A percentile compares a stretch with the other conserved stretches of the same genome.
These are phyloP conservation scores for Salix koriyanagi DNA, from an alignment of 345 rosid species.

Conservation along the genomic window DNA sequence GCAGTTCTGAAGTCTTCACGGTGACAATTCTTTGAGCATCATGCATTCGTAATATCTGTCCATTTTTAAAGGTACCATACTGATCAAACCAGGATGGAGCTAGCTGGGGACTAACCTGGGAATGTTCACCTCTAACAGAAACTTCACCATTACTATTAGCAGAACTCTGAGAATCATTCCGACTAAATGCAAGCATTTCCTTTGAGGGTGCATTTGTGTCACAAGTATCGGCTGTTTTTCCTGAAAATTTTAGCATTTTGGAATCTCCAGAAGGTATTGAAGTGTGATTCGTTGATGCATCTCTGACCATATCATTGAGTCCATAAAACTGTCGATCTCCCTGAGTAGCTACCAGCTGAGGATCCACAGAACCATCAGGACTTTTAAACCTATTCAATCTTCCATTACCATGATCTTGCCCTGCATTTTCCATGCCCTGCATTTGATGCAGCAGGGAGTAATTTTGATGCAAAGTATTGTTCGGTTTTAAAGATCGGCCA, in stretches of 20 bases:
- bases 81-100: conserved; percentile 79
- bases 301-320: conserved; percentile 31
- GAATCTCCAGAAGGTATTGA: conserved; percentile 34
- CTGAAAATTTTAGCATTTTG: conserved; percentile 30
- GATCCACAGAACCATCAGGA: conserved; percentile 36
- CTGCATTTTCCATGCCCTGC: conserved; percentile 51
- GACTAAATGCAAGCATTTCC: conserved; percentile 32
- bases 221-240: conserved; percentile 22
- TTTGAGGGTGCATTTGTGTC: conserved; percentile 30
- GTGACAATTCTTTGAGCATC: conserved; percentile 38
- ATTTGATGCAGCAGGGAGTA: conserved; percentile 46
- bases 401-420: conserved; percentile 42
- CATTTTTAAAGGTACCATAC: conserved; percentile 65
- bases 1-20: conserved; percentile 41
- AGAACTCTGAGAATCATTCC: conserved; percentile 33
- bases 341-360: conserved; percentile 33
- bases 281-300: conserved; percentile 21
- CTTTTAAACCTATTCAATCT: conserved; percentile 49
- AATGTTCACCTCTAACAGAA: conserved; percentile 41
- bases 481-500: conserved; percentile 51
- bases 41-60: conserved; percentile 44
- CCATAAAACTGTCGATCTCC: conserved; percentile 41
- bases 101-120: conserved; percentile 63
- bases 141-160: conserved; percentile 26
- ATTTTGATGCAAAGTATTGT: conserved; percentile 34